These are phyloP conservation scores for Linum lewisii DNA, from an alignment of 345 rosid species.

Conservation along the genomic window DNA sequence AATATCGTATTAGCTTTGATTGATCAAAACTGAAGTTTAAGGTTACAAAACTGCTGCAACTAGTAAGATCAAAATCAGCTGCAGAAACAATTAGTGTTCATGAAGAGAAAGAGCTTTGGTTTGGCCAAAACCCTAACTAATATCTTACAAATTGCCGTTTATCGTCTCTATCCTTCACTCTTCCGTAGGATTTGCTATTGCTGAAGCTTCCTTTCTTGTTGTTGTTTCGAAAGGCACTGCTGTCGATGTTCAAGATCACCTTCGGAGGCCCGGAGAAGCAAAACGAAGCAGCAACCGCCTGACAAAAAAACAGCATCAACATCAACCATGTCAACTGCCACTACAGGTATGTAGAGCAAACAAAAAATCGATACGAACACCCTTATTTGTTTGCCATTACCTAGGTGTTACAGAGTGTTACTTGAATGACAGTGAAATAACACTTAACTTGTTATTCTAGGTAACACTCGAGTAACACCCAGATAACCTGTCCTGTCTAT, in stretches of 20 bases:
- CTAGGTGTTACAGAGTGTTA: too few species aligned
- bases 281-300: conserved; percentile 88
- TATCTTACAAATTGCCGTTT: conserved; percentile 47
- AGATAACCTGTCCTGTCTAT: background rate
- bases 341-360: too few species aligned
- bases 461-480: too few species aligned
- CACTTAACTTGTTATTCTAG: too few species aligned
- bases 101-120: background rate
- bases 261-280: conserved; percentile 87
- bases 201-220: background rate
- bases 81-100: too few species aligned
- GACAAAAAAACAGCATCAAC: conserved; percentile 23
- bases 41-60: too few species aligned
- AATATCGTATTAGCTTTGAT: too few species aligned
- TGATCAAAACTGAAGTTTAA: too few species aligned
- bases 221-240: conserved; percentile 35
- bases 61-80: background rate
- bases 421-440: too few species aligned
- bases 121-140: conserved; percentile 15
- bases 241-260: conserved; percentile 75
- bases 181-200: conserved; percentile 35
- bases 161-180: conserved; percentile 31
- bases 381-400: too few species aligned
- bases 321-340: too few species aligned
- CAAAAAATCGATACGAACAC: background rate